Evolutionary conservation across 768 basidiomycete species (phyloP).

Genomic region (Pisolithus albus): DNA sequence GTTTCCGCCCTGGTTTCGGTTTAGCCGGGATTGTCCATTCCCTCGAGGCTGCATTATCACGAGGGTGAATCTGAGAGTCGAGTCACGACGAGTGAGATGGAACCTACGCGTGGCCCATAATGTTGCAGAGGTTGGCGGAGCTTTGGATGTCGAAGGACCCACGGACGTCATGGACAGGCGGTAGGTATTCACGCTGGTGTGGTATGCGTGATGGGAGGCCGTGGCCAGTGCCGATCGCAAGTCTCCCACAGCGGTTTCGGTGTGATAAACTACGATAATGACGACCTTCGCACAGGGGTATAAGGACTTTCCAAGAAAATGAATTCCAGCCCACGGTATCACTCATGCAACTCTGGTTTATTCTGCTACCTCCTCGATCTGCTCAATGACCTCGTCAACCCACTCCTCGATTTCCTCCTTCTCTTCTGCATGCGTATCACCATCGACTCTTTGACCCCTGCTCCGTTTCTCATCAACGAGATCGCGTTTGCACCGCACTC

Average conservation of each 20-base stretch:
- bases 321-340: neutral
- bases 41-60: conserved; percentile 55
- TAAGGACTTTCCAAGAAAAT: neutral
- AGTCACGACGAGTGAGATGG: neutral
- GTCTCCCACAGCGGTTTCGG: neutral
- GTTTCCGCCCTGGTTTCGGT: conserved; percentile 83
- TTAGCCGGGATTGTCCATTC: conserved; percentile 86
- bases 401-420: conserved; percentile 92
- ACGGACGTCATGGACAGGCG: conserved; percentile 20
- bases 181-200: too few relatives aligned
- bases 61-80: neutral
- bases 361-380: conserved; percentile 71
- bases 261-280: too few relatives aligned
- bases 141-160: conserved; percentile 21
- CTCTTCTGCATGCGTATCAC: conserved; percentile 42
- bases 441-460: conserved; percentile 28
- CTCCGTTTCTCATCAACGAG: conserved; percentile 48
- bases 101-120: conserved; percentile 71
- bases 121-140: conserved; percentile 40
- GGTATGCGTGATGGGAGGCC: neutral
- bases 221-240: neutral
- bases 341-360: conserved; percentile 33
- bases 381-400: conserved; percentile 90
- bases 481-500: conserved; percentile 61
- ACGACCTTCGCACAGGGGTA: too few relatives aligned